Base-by-base conservation (phyloP, 2,329 filamentous ascomycete genomes). In the Elsinoe necatrix region DNA sequence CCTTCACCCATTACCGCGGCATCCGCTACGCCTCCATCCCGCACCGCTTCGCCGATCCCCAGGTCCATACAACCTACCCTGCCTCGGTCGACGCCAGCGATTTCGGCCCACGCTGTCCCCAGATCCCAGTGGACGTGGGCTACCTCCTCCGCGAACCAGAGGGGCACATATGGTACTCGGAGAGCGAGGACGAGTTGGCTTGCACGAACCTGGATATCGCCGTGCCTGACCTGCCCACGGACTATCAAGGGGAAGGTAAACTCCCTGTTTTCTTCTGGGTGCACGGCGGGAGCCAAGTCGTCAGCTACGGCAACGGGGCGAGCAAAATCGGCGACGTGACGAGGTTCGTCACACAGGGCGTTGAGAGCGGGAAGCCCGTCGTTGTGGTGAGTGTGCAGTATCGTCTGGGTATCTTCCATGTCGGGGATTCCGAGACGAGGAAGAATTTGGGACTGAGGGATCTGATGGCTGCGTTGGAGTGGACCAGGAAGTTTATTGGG, bases 231-330 rank as follows among this genome's bases (percentile, higher is more conserved):
- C 14, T 20, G 4, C 3, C 47, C n/a, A n/a, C n/a, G n/a, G n/a
- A n/a, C n/a, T n/a, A n/a, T 25, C 47, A 51, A 37, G n/a, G 54
- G 3, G 52, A 56, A 1, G 9, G 48, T 3, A 45, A 58, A 1
- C 54, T 75, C 0, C 75, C 74, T 0, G 73, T 77, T 9, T 48
- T 76, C 7, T 58, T 76, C 9, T 77, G 74, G 73, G 73, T 77
- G 14, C 72, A 77, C 58, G 75, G 75, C 68, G 74, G 74, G 8
- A 75, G 73, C 2, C 74, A 76, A 50, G 66, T 72, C 1, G 67
- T 76, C 4, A 75, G 73, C 0, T 77, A 74, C 57, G 74, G 71
- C 31, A 73, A 69, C 16, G 69, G 68, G 20, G 68, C 70, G 2
- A 73, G 72, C 0, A 67, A 68, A 4, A 65, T 75, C 14, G 75